A percentile compares a stretch with the other conserved stretches of the same genome.
Conservation (phyloP, 1,139 yeast species). For the Starmera stellimalicola region DNA sequence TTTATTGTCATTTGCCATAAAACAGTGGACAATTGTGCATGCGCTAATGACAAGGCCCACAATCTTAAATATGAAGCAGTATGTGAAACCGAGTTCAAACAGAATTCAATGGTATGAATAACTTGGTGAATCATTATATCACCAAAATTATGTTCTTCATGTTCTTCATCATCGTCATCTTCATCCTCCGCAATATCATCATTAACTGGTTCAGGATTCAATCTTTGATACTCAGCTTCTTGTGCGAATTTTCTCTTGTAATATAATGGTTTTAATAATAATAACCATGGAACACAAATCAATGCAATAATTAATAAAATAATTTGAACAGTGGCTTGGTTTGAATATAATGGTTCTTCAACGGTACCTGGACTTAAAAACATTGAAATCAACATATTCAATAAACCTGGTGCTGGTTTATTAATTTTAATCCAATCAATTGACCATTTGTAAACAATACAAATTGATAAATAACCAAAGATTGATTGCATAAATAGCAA, state of each 20-base stretch:
- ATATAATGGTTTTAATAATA: slow-evolving; percentile 78
- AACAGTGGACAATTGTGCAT: slow-evolving; percentile 89
- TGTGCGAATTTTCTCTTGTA: slow-evolving; percentile 34
- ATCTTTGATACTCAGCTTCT: slow-evolving; percentile 19
- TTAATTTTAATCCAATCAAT: slow-evolving; percentile 79
- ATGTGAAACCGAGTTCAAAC: slow-evolving; percentile 94
- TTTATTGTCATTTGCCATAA: slow-evolving; percentile 93
- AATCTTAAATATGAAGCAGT: slow-evolving; percentile 94
- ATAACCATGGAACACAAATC: slow-evolving; percentile 91
- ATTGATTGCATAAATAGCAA: slow-evolving; percentile 90
- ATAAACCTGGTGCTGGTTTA: slow-evolving; percentile 81
- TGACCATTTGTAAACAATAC: slow-evolving; percentile 90
- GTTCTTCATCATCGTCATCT: slow-evolving; percentile 37
- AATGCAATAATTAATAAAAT: slow-evolving; percentile 67
- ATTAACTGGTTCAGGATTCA: slow-evolving; percentile 14
- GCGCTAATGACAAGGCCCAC: slow-evolving; percentile 97
- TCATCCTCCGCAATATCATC: slow-evolving; percentile 9
- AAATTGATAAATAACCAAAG: slow-evolving; percentile 79
- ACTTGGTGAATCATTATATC: slow-evolving; percentile 97
- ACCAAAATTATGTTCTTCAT: slow-evolving; percentile 64
- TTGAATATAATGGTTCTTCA: slow-evolving; percentile 74
- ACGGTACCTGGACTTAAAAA: slow-evolving; percentile 86
- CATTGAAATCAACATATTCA: slow-evolving; percentile 95
- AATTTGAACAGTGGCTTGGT: slow-evolving; percentile 76
- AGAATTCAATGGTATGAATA: slow-evolving; percentile 96